Evolutionary conservation across 352 stramenopile species (phyloP).

Genomic region (Nothophytophthora sp.): DNA sequence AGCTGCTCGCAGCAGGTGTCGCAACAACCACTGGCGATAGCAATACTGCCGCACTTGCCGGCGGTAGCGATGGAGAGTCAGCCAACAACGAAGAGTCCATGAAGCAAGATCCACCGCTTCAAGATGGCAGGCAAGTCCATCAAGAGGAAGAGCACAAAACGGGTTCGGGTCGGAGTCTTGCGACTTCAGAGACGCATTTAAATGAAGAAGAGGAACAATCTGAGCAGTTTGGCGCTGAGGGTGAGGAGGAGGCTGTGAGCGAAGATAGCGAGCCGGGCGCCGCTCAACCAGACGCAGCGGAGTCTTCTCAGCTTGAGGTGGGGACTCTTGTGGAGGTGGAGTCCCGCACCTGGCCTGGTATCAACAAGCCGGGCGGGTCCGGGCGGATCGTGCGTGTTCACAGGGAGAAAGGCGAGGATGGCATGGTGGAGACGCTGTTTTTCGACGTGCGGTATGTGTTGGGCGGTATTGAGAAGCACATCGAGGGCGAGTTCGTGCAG

Average conservation of each 20-base stretch:
- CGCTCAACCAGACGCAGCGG: too few relatives aligned
- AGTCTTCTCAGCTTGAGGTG: constrained; percentile 30
- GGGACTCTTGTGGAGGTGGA: constrained; percentile 63
- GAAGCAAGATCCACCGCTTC: too few relatives aligned
- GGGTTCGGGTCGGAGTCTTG: too few relatives aligned
- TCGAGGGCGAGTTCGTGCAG: constrained; percentile 70
- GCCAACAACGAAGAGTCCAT: too few relatives aligned
- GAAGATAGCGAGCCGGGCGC: not conserved
- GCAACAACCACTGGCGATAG: too few relatives aligned
- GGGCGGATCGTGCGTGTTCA: constrained; percentile 57
- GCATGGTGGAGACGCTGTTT: constrained; percentile 33
- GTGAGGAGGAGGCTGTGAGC: constrained; percentile 1
- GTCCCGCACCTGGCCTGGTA: constrained; percentile 82
- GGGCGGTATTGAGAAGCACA: constrained; percentile 73
- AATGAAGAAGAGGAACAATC: too few relatives aligned
- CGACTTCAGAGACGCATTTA: too few relatives aligned
- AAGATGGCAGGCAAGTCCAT: too few relatives aligned
- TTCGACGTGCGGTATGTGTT: constrained; percentile 87
- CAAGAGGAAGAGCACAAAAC: too few relatives aligned
- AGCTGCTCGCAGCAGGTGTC: constrained; percentile 5
- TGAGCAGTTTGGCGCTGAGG: too few relatives aligned
- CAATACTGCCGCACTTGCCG: too few relatives aligned
- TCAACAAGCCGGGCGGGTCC: constrained; percentile 84
- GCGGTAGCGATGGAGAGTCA: too few relatives aligned
- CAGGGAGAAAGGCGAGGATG: constrained; percentile 21